A percentile compares a stretch with the other conserved stretches of the same genome.
phyloP scores from a whole-genome alignment of 352 stramenopile species.

The Blastocystis sp. region DNA sequence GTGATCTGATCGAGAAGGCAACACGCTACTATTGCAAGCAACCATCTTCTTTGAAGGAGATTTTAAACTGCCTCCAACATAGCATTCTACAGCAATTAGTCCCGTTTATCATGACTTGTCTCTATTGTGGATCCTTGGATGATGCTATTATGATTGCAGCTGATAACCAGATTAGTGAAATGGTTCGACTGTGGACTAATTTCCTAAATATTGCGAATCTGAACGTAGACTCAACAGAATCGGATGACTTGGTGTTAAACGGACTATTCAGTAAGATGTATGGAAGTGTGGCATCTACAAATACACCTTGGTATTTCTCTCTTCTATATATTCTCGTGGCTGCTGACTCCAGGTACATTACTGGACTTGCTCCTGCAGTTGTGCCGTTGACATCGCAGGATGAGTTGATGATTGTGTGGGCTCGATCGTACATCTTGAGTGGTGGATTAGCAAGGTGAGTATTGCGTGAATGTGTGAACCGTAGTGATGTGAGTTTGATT shows the following conservation, averaged over 20 bases:
- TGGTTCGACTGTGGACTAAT: constrained; percentile 39
- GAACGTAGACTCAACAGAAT: not conserved
- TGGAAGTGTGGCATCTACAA: not conserved
- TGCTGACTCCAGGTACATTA: constrained; percentile 54
- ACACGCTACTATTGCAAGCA: not conserved
- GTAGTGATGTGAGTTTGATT: not conserved
- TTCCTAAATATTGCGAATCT: constrained; percentile 18
- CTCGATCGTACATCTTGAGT: constrained; percentile 41
- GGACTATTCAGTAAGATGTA: constrained; percentile 51
- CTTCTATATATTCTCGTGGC: constrained; percentile 55
- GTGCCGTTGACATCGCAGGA: not conserved
- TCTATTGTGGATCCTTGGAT: constrained; percentile 43
- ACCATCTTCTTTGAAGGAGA: not conserved
- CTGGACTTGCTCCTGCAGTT: constrained; percentile 22
- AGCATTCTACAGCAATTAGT: constrained; percentile 12
- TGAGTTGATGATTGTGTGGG: constrained; percentile 39
- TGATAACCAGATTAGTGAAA: constrained; percentile 50
- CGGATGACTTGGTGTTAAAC: not conserved
- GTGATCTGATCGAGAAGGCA: constrained; percentile 16
- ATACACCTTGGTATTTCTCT: constrained; percentile 48
- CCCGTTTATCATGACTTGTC: constrained; percentile 57
- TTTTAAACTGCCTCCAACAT: not conserved
- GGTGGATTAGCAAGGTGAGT: constrained; percentile 17
- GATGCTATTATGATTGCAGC: constrained; percentile 42
- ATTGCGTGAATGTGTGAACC: not conserved